Base-by-base conservation (phyloP, 139 green algal species). In the Desmodesmus armatus region DNA sequence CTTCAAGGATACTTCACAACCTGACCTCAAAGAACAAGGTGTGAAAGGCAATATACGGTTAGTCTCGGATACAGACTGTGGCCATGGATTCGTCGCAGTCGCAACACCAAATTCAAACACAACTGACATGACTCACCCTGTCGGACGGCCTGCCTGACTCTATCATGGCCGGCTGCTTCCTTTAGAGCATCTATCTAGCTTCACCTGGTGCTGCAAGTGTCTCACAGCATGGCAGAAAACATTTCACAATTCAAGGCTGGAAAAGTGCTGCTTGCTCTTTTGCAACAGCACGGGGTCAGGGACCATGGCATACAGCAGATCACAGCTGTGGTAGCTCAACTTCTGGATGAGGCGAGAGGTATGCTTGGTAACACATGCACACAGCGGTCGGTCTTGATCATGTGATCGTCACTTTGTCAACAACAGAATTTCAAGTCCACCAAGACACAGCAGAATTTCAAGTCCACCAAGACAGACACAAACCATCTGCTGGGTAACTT, bases 251-350 rank as follows among this genome's bases (percentile, higher is more conserved):
- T 29, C 44, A 79, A 27, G 29, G 43, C 41, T 37, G 43, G 43
- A 15, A 29, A 3, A 39, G 39, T 35, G 43, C 33, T 69, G 40
- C 51, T 67, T 23, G 6, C 31, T 5, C 23, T 67, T 31, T 39
- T 81, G 74, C 51, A 81, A 51, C 74, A 79, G 43, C 72, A 79
- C 29, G 72, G 40, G 13, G 9, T 79, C 29, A 49, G 31, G 5
- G 33, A 81, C 39, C 33, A 81, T 37, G 49, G 49, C 29, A 63
- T 81, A 21, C 31, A 43, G 31, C 29, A 40, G 21, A 21, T 81
- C 39, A 13, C 49, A 31, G 35, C 69, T 7, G 23, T 21, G 33
- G 31, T 81, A 33, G 74, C 51, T 33, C 29, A 81, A 13, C 25
- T 81, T 7, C 7, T 81, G 19, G 74, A 62, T 37, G 74, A 81